Base-by-base conservation (phyloP, 2,329 filamentous ascomycete species). In the Cyanodermella asteris region DNA sequence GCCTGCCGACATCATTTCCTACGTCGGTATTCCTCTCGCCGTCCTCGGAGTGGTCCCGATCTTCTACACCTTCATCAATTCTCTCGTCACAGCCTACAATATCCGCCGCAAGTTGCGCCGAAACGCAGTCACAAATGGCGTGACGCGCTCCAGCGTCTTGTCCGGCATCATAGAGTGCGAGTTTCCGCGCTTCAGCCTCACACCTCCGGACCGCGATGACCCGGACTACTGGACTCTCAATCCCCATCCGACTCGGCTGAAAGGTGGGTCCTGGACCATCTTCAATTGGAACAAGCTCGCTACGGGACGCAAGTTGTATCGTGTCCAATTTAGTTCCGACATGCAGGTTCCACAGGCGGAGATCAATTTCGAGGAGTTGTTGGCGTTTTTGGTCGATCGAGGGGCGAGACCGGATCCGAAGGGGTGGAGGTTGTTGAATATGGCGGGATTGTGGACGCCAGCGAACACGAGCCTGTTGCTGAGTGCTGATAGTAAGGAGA, bases 121-220 rank as follows among this genome's bases (percentile, higher is more conserved):
- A 27, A 61, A 62, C 41, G 55, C 54, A n/a, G 46, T 69, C 6
- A 13, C 13, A 13, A 59, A 39, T 3, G 66, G 64, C 1, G 52
- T 71, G 22, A 71, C n/a, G n/a, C n/a, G 68, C 22, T 63, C 61
- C 39, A 65, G 69, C 30, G 56, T 72, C 3, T 61, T 73, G 32
- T 71, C 70, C 29, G 61, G 65, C 19, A 56, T 72, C 26, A 68
- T 73, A 18, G 67, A 73, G 39, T 61, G 72, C 18, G 66, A 73
- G 36, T 50, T 72, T 18, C 67, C 67, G 4, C 58, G 67, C 2
- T 70, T 67, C 36, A 67, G 64, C 4, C 65, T 72, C 23, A 64
- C 60, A 27, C 68, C 66, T 0, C 51, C 61, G 36, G 61, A 70
- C 33, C 53, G 66, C 13, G 57, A 59, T 30, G 52, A 59, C 8